Evolutionary conservation across 2,329 filamentous ascomycete genomes (phyloP).

Genomic region (Dothiorella sarmentorum): DNA sequence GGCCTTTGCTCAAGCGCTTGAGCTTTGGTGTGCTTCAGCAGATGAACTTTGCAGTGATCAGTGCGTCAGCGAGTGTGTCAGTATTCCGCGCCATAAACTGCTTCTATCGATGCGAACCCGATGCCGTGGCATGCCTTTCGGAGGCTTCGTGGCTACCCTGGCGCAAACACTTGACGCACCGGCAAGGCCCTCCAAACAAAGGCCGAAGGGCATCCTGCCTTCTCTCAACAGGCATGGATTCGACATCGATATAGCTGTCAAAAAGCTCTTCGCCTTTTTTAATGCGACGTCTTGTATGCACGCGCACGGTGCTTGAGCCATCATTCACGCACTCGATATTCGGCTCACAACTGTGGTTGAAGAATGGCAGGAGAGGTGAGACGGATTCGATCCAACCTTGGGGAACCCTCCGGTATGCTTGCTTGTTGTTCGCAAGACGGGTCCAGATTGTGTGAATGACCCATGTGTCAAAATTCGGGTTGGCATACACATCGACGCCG

Average conservation of each 20-base stretch:
- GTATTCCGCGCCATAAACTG: neutral
- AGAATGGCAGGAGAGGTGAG: slow-evolving; percentile 29
- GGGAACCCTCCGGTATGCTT: too few relatives aligned
- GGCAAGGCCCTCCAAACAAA: slow-evolving; percentile 22
- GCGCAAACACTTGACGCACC: slow-evolving; percentile 19
- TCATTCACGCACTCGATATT: slow-evolving; percentile 26
- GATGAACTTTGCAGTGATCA: neutral
- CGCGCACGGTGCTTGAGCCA: slow-evolving; percentile 19
- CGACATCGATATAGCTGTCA: slow-evolving; percentile 22
- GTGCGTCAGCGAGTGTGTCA: neutral
- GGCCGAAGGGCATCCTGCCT: slow-evolving; percentile 21
- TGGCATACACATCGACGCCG: slow-evolving; percentile 28
- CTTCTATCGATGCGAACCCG: neutral
- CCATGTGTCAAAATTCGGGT: slow-evolving; percentile 29
- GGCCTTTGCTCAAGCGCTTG: neutral
- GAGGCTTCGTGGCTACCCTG: neutral
- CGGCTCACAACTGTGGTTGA: slow-evolving; percentile 35
- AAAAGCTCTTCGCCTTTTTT: slow-evolving; percentile 20
- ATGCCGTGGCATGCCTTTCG: neutral
- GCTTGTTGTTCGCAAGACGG: slow-evolving; percentile 34
- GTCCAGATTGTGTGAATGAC: slow-evolving; percentile 32
- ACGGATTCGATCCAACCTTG: slow-evolving; percentile 28
- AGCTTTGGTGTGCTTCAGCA: neutral
- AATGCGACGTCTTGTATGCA: slow-evolving; percentile 20
- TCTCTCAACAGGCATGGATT: slow-evolving; percentile 4